Conservation (phyloP, 805 yeast species). For the Candida insectorum region DNA sequence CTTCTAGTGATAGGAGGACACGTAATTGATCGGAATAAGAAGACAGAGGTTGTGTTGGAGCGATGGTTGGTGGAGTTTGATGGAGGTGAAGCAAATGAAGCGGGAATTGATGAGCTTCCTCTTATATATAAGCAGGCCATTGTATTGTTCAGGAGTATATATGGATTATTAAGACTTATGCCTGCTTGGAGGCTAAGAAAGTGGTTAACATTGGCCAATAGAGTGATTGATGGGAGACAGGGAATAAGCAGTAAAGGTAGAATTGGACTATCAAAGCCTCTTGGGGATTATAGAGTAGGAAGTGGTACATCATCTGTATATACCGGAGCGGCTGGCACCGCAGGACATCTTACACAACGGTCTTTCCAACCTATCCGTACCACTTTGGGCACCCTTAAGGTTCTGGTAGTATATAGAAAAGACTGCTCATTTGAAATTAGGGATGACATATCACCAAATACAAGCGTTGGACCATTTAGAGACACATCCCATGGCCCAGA, state of each 20-base stretch:
- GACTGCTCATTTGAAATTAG: conserved; percentile 65
- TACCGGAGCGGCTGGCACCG: conserved; percentile 27
- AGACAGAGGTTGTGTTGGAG: conserved; percentile 86
- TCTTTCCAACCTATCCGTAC: conserved; percentile 71
- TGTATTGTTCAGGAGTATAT: conserved; percentile 68
- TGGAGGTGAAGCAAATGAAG: conserved; percentile 34
- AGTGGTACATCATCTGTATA: no score
- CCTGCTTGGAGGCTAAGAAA: conserved; percentile 67
- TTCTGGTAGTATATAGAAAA: conserved; percentile 76
- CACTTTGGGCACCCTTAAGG: conserved; percentile 66
- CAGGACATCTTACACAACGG: conserved; percentile 57
- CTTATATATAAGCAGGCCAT: conserved; percentile 71
- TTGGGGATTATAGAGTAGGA: conserved; percentile 47
- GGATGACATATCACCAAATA: conserved; percentile 26
- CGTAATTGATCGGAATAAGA: conserved; percentile 54
- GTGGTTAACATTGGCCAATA: conserved; percentile 48
- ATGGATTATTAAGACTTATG: conserved; percentile 60
- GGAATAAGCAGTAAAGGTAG: conserved; percentile 81
- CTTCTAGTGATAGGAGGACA: conserved; percentile 47
- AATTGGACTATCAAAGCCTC: conserved; percentile 73
- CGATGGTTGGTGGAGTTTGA: conserved; percentile 90
- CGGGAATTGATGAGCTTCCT: conserved; percentile 53
- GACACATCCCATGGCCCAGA: background rate
- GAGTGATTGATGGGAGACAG: conserved; percentile 71
- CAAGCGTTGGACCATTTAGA: background rate